These are phyloP conservation scores for Dendryphion nanum DNA, from an alignment of 2,329 filamentous ascomycete genomes.

Conservation along the genomic window DNA sequence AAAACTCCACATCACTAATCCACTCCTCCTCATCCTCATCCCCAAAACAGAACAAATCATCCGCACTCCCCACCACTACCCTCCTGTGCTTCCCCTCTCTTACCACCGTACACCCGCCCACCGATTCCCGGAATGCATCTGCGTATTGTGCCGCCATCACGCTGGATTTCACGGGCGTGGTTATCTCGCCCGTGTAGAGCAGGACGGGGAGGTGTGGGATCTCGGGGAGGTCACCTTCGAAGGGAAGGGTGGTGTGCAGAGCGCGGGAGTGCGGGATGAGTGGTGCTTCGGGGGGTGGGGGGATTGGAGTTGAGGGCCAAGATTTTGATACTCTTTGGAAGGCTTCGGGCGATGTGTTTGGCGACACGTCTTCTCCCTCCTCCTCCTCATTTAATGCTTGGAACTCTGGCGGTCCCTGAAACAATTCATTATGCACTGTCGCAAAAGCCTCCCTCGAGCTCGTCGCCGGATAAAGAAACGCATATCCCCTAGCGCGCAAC, in stretches of 20 bases:
- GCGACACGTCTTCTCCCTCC: constrained; percentile 3
- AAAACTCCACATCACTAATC: too few species aligned
- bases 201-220: constrained; percentile 58
- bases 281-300: constrained; percentile 37
- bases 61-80: constrained; percentile 42
- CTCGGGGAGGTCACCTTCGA: constrained; percentile 48
- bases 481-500: constrained; percentile 73
- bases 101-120: constrained; percentile 63
- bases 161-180: constrained; percentile 43
- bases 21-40: constrained; percentile 34
- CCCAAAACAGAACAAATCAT: constrained; percentile 66
- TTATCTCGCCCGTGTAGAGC: constrained; percentile 60
- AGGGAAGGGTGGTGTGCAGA: constrained; percentile 48
- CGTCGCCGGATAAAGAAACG: constrained; percentile 71
- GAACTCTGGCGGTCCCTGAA: constrained; percentile 68
- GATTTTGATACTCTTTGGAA: constrained; percentile 36
- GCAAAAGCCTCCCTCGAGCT: constrained; percentile 55
- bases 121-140: constrained; percentile 57
- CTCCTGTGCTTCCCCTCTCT: constrained; percentile 29
- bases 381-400: constrained; percentile 7
- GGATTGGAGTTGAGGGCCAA: too few species aligned
- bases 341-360: constrained; percentile 23
- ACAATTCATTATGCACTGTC: constrained; percentile 76
- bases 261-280: constrained; percentile 51
- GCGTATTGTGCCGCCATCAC: constrained; percentile 54